These are phyloP conservation scores for Neurospora pannonica DNA, from an alignment of 495 filamentous ascomycete genomes.

Conservation along the genomic window DNA sequence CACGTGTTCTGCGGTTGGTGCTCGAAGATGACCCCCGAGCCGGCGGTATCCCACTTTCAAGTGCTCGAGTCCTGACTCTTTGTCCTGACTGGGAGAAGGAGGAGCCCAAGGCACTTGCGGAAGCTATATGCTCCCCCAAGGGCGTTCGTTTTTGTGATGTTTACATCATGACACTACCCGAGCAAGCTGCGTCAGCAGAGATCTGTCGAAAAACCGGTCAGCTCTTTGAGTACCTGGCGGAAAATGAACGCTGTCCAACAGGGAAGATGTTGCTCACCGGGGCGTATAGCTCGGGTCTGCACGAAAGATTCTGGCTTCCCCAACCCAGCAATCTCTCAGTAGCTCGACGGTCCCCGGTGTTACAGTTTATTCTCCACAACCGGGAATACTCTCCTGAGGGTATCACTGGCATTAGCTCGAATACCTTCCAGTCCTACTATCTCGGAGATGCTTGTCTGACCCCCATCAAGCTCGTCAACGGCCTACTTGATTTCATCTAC, in stretches of 20 bases:
- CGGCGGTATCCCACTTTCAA: neutral
- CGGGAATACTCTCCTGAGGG: neutral
- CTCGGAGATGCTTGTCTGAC: neutral
- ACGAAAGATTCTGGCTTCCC: neutral
- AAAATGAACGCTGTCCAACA: neutral
- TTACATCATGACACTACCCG: neutral
- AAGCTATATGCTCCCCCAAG: neutral
- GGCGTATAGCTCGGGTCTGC: neutral
- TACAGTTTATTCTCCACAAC: neutral
- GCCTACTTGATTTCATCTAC: neutral
- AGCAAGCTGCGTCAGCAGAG: neutral
- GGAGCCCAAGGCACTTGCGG: neutral
- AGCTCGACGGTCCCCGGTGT: neutral
- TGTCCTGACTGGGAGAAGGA: neutral
- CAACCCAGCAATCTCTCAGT: neutral
- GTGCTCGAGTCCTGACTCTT: neutral
- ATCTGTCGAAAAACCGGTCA: neutral
- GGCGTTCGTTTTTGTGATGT: neutral
- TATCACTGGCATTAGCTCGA: neutral
- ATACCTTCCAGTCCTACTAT: neutral
- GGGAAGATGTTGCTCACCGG: neutral
- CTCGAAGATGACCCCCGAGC: neutral
- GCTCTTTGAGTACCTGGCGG: neutral
- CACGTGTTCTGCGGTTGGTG: neutral
- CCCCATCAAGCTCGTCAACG: neutral